Percentiles rank a stretch among this genome's conserved stretches.
phyloP scores from a whole-genome alignment of 2,329 filamentous ascomycete genomes.

The Stemphylium vesicarium region DNA sequence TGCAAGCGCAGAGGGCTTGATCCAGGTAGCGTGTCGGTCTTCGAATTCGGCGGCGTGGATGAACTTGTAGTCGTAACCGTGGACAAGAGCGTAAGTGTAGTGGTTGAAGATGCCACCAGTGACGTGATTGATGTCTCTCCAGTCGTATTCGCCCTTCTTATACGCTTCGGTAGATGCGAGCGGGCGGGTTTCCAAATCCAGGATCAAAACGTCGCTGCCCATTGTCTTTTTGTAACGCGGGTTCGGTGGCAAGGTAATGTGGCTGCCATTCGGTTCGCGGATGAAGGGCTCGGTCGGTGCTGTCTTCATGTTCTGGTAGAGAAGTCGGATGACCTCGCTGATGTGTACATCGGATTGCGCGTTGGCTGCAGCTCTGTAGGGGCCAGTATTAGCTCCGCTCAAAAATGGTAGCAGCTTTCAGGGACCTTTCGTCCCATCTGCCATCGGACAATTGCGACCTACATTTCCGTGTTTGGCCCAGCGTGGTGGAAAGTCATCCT shows the following conservation, averaged over 20 bases:
- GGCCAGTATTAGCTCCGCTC: slow-evolving; percentile 18
- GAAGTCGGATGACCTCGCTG: slow-evolving; percentile 40
- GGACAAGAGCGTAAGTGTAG: slow-evolving; percentile 52
- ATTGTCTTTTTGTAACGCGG: slow-evolving; percentile 42
- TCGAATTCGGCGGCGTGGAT: slow-evolving; percentile 50
- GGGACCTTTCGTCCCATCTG: neutral
- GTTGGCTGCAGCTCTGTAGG: slow-evolving; percentile 29
- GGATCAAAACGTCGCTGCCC: slow-evolving; percentile 44
- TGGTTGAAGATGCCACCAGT: slow-evolving; percentile 48
- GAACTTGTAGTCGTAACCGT: slow-evolving; percentile 59
- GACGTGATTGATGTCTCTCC: slow-evolving; percentile 47
- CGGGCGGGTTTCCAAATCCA: slow-evolving; percentile 47
- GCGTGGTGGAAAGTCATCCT: slow-evolving; percentile 31
- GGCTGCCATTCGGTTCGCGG: slow-evolving; percentile 40
- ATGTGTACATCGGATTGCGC: slow-evolving; percentile 35
- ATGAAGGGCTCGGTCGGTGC: slow-evolving; percentile 37
- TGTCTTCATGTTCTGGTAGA: slow-evolving; percentile 41
- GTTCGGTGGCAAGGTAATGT: slow-evolving; percentile 37
- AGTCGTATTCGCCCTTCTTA: slow-evolving; percentile 42
- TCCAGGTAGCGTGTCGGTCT: slow-evolving; percentile 56
- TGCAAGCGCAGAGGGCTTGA: slow-evolving; percentile 51
- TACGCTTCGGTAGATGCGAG: slow-evolving; percentile 41
- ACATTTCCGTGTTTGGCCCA: slow-evolving; percentile 35
- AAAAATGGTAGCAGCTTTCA: neutral
- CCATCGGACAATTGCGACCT: slow-evolving; percentile 15